phyloP scores from a whole-genome alignment of 2,329 filamentous ascomycete species.

The Teratosphaeriaceae sp. region DNA sequence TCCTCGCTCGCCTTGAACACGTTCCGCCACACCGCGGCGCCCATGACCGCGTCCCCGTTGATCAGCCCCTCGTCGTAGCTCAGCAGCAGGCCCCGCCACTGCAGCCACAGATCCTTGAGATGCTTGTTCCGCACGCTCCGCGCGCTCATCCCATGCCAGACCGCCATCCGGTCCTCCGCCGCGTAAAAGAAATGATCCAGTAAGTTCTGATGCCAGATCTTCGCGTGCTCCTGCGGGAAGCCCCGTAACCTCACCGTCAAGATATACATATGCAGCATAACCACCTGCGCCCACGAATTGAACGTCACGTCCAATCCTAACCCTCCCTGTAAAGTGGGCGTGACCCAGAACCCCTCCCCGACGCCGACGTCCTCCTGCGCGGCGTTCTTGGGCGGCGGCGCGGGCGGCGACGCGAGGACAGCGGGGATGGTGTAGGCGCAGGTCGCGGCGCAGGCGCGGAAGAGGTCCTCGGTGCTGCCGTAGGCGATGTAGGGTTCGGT shows the following conservation, averaged over 20 bases:
- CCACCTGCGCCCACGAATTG: slow-evolving; percentile 91
- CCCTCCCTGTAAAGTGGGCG: slow-evolving; percentile 32
- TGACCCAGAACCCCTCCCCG: slow-evolving; percentile 73
- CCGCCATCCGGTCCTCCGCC: slow-evolving; percentile 75
- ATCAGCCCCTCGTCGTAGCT: slow-evolving; percentile 78
- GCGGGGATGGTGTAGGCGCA: slow-evolving; percentile 73
- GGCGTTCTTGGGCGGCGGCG: slow-evolving; percentile 61
- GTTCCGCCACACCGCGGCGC: slow-evolving; percentile 86
- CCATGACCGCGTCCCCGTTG: slow-evolving; percentile 70
- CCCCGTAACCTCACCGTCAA: slow-evolving; percentile 76
- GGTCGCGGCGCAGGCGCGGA: slow-evolving; percentile 64
- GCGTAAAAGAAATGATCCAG: slow-evolving; percentile 94
- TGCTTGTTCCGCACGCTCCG: slow-evolving; percentile 53
- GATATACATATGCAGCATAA: slow-evolving; percentile 94
- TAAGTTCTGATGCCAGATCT: slow-evolving; percentile 80
- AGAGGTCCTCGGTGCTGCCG: slow-evolving; percentile 69
- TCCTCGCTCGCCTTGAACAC: slow-evolving; percentile 69
- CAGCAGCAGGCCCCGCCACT: slow-evolving; percentile 82
- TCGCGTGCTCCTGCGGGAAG: slow-evolving; percentile 62
- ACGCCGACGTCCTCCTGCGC: slow-evolving; percentile 78
- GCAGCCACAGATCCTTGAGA: slow-evolving; percentile 81
- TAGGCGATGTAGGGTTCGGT: slow-evolving; percentile 72
- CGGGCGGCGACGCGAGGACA: slow-evolving; percentile 54
- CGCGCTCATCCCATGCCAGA: slow-evolving; percentile 62
- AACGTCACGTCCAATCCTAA: slow-evolving; percentile 80